Evolutionary conservation across 2,329 filamentous ascomycete genomes (phyloP).

Genomic region (Fusarium mexicanum): DNA sequence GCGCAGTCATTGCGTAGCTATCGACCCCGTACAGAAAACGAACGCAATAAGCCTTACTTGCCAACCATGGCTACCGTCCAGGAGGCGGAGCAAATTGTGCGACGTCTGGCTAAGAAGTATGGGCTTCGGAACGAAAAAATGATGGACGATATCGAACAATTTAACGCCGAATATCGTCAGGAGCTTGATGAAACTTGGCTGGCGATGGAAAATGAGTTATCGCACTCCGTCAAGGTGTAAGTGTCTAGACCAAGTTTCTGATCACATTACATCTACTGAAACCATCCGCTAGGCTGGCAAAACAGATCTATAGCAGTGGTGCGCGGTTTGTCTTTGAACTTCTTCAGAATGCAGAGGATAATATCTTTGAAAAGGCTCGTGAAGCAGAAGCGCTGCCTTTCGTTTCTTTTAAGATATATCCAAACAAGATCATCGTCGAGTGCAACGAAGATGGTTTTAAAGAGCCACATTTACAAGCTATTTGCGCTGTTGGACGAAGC

Average conservation of each 20-base stretch:
- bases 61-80: background rate
- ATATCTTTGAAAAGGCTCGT: accelerated
- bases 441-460: background rate
- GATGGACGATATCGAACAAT: background rate
- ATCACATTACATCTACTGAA: too few relatives aligned
- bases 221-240: background rate
- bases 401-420: background rate
- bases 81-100: background rate
- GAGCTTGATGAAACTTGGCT: background rate
- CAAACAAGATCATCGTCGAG: background rate
- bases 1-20: background rate
- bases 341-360: background rate
- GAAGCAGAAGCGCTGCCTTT: background rate
- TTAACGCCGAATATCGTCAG: accelerated
- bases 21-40: background rate
- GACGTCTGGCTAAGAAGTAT: background rate
- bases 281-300: background rate
- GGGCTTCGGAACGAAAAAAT: background rate
- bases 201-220: accelerated
- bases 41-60: background rate
- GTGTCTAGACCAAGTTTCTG: background rate
- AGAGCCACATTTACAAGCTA: background rate
- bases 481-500: background rate
- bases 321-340: background rate
- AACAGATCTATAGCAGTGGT: background rate